Conservation (phyloP, 2,329 filamentous ascomycete genomes). For the Onygenales sp. region DNA sequence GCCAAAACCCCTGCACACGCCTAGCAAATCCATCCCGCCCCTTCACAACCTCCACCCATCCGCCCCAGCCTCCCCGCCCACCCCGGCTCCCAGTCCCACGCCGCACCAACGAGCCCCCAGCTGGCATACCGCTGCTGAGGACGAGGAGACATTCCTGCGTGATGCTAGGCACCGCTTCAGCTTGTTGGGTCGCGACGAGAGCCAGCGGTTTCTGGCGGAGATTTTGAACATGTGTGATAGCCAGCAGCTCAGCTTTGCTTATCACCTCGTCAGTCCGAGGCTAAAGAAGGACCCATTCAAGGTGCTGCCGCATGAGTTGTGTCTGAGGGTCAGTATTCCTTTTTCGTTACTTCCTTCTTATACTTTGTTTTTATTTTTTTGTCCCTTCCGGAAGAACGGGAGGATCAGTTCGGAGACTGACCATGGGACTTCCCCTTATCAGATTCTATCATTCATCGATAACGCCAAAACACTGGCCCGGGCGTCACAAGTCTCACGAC, state of each 20-base stretch:
- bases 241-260: conserved; percentile 89
- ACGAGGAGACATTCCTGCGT: conserved; percentile 74
- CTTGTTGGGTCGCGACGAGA: conserved; percentile 63
- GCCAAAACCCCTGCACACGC: conserved; percentile 37
- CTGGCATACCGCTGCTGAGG: conserved; percentile 43
- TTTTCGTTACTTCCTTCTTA: conserved; percentile 9
- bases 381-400: not conserved
- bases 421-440: conserved; percentile 6
- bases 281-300: conserved; percentile 95
- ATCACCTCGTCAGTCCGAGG: conserved; percentile 87
- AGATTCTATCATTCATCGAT: conserved; percentile 95
- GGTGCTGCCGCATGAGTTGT: conserved; percentile 84
- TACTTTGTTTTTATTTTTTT: not conserved
- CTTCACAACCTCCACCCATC: conserved; percentile 53
- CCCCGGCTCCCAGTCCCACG: conserved; percentile 57
- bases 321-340: conserved; percentile 59
- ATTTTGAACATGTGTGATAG: conserved; percentile 90
- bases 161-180: conserved; percentile 74
- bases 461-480: conserved; percentile 89
- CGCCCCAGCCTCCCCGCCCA: conserved; percentile 56
- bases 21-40: conserved; percentile 35
- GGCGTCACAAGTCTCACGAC: conserved; percentile 88
- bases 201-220: conserved; percentile 74
- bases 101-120: conserved; percentile 50
- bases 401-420: not conserved